Conservation (phyloP, 106 monocot genomes). For the Posidonia australis region DNA sequence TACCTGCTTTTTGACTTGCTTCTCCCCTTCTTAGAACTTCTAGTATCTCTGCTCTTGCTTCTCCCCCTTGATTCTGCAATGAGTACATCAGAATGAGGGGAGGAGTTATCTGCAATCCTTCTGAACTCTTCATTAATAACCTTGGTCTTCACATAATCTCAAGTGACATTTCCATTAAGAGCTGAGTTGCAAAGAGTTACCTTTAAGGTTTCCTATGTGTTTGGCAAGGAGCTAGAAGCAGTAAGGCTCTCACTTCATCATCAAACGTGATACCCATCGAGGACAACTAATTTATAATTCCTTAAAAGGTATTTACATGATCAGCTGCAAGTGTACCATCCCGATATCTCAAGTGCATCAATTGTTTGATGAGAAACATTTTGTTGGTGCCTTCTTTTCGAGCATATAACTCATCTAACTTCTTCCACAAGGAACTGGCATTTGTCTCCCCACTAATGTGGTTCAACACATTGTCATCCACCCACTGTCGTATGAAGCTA, state of each 20-base stretch:
- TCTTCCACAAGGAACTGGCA: background rate
- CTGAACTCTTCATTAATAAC: too few species aligned
- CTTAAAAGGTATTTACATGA: too few species aligned
- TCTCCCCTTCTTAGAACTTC: too few species aligned
- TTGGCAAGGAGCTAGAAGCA: background rate
- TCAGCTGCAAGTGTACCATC: background rate
- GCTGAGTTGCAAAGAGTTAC: too few species aligned
- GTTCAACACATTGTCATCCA: background rate
- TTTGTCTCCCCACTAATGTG: background rate
- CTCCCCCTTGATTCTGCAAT: too few species aligned
- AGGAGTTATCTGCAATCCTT: too few species aligned
- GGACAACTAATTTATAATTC: constrained; percentile 1
- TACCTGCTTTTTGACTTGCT: background rate
- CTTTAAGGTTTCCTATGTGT: background rate
- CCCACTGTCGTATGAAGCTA: background rate
- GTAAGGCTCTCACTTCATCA: constrained; percentile 1
- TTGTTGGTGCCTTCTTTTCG: background rate
- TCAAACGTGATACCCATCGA: background rate
- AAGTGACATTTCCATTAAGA: too few species aligned
- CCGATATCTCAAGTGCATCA: too few species aligned
- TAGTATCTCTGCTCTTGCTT: background rate
- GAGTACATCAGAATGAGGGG: too few species aligned
- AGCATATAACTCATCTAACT: background rate
- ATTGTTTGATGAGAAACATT: background rate
- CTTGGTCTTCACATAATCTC: too few species aligned